Percentiles rank a stretch among this genome's conserved stretches.
Conservation (phyloP, 2,329 filamentous ascomycete species). For the Fusarium kyushuense region DNA sequence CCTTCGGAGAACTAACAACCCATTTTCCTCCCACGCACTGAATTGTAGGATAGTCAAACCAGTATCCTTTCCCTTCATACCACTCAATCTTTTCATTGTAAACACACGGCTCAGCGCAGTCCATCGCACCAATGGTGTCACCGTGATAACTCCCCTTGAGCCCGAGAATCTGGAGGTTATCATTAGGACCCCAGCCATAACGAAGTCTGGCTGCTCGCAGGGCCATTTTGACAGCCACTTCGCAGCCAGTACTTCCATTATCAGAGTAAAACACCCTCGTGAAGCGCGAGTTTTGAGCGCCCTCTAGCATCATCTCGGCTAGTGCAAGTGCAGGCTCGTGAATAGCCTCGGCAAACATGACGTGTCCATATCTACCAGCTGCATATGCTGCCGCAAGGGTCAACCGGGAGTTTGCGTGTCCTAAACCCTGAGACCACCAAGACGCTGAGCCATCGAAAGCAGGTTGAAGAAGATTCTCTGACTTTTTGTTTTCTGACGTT, state of each 20-base stretch:
- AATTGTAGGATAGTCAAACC: conserved; percentile 83
- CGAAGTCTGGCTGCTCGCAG: conserved; percentile 74
- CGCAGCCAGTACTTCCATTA: conserved; percentile 84
- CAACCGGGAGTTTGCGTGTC: conserved; percentile 79
- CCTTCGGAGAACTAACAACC: conserved; percentile 69
- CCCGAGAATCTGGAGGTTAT: conserved; percentile 76
- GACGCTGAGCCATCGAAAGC: conserved; percentile 88
- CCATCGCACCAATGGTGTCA: conserved; percentile 90
- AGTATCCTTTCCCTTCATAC: conserved; percentile 82
- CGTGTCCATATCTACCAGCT: conserved; percentile 85
- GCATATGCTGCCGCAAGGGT: conserved; percentile 83
- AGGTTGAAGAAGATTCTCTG: conserved; percentile 53
- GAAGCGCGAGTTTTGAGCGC: conserved; percentile 73
- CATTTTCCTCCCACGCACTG: conserved; percentile 75
- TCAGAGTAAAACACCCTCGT: conserved; percentile 84
- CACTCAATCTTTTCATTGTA: conserved; percentile 89
- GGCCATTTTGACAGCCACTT: conserved; percentile 89
- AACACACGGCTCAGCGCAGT: conserved; percentile 80
- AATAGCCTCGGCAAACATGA: conserved; percentile 87
- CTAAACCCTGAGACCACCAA: conserved; percentile 92
- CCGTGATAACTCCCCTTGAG: conserved; percentile 87
- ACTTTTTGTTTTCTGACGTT: neutral
- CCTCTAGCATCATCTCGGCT: conserved; percentile 71
- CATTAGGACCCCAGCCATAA: conserved; percentile 72
- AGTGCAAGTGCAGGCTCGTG: conserved; percentile 81